Conservation (phyloP, 129 eudicot genomes). For the Lonicera japonica region DNA sequence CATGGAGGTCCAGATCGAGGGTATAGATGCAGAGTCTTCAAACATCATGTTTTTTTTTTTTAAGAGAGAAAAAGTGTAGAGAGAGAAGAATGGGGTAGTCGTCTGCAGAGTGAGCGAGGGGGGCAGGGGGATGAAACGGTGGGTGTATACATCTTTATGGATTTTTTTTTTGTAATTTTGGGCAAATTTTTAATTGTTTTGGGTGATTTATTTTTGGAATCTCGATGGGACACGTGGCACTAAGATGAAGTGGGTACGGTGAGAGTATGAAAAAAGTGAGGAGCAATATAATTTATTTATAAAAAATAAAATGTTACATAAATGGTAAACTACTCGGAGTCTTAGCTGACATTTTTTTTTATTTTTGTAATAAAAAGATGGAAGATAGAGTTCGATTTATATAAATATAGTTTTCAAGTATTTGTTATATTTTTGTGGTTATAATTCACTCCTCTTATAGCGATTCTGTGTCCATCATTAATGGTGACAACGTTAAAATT, state of each 20-base stretch:
- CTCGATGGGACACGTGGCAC: background rate
- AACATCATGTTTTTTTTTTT: constrained; percentile 42
- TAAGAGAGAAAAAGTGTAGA: constrained; percentile 12
- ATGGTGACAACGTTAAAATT: no score
- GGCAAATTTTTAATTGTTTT: background rate
- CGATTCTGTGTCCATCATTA: no score
- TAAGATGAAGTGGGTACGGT: constrained; percentile 4
- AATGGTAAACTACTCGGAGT: no score
- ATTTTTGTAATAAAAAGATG: no score
- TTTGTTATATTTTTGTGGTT: no score
- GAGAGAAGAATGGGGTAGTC: background rate
- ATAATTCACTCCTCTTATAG: no score
- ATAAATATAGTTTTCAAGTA: no score
- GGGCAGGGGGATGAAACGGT: background rate
- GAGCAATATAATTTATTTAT: no score
- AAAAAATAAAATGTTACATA: background rate
- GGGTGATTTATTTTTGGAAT: background rate
- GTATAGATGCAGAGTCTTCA: constrained; percentile 44
- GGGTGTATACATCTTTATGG: background rate
- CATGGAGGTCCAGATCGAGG: constrained; percentile 63
- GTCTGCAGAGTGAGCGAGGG: constrained; percentile 16
- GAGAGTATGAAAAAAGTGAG: background rate
- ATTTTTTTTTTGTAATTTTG: background rate
- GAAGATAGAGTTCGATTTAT: no score
- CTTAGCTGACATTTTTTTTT: no score